phyloP scores from a whole-genome alignment of 257 asterid species.

The Scutellaria baicalensis region DNA sequence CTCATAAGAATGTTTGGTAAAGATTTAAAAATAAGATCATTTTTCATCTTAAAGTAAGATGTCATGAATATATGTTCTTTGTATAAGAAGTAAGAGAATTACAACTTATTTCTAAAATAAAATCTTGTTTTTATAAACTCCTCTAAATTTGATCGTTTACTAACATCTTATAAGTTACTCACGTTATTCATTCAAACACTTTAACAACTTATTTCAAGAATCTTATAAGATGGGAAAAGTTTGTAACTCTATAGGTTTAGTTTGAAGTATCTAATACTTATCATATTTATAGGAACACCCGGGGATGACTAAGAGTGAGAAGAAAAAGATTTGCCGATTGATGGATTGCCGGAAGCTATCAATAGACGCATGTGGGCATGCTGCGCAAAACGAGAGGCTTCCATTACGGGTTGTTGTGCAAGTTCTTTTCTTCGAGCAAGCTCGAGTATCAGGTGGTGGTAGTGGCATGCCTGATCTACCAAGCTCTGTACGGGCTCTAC shows the following conservation, averaged over 20 bases:
- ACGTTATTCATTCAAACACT: too few relatives aligned
- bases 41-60: too few relatives aligned
- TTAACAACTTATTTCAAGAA: too few relatives aligned
- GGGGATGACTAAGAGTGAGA: constrained; percentile 58
- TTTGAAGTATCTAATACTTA: neutral
- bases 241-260: neutral
- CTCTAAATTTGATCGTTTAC: too few relatives aligned
- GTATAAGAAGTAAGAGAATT: too few relatives aligned
- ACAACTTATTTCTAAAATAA: too few relatives aligned
- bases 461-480: constrained; percentile 40
- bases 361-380: constrained; percentile 67
- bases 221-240: too few relatives aligned
- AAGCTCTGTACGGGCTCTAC: constrained; percentile 33
- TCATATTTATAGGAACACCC: constrained; percentile 58
- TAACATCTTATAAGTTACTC: too few relatives aligned
- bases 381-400: constrained; percentile 76
- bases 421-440: constrained; percentile 76
- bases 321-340: constrained; percentile 59
- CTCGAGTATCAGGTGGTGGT: constrained; percentile 40
- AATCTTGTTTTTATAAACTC: too few relatives aligned
- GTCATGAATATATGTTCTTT: too few relatives aligned
- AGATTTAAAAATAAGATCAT: too few relatives aligned
- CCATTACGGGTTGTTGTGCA: constrained; percentile 77
- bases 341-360: constrained; percentile 83
- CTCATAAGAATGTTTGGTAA: too few relatives aligned